These are phyloP conservation scores for Cnidoscolus chayamansa DNA, from an alignment of 441 rosid species.

Conservation along the genomic window DNA sequence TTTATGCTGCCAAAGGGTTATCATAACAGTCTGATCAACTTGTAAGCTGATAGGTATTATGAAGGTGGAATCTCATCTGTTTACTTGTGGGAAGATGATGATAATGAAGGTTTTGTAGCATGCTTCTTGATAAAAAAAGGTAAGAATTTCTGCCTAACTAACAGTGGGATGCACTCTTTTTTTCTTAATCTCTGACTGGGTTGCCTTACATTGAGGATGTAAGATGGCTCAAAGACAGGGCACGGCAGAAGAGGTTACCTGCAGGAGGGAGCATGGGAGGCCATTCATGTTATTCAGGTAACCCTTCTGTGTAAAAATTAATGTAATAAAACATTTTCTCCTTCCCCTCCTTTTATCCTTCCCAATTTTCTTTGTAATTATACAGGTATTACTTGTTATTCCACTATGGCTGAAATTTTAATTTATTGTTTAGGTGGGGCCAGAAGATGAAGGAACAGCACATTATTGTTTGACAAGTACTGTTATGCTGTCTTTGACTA, in stretches of 20 bases:
- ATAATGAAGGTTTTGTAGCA: constrained; percentile 80
- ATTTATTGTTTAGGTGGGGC: constrained; percentile 59
- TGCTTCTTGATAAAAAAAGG: constrained; percentile 96
- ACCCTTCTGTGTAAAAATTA: neutral
- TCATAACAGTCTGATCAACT: constrained; percentile 31
- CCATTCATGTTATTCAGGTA: constrained; percentile 92
- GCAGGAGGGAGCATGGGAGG: constrained; percentile 98
- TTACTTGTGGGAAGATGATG: constrained; percentile 95
- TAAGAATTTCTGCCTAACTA: constrained; percentile 26
- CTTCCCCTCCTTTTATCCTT: neutral
- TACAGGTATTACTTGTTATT: neutral
- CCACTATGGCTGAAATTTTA: constrained; percentile 14
- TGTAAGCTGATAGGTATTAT: constrained; percentile 63
- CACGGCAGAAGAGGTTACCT: constrained; percentile 88
- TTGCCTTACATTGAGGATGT: constrained; percentile 14
- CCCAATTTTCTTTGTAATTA: neutral
- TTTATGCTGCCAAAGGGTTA: constrained; percentile 6
- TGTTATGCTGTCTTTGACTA: constrained; percentile 85
- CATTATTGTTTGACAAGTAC: constrained; percentile 94
- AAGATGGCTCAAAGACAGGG: constrained; percentile 88
- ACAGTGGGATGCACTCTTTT: neutral
- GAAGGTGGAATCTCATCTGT: constrained; percentile 99
- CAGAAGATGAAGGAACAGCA: constrained; percentile 74
- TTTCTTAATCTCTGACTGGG: constrained; percentile 20
- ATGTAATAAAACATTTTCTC: neutral